A percentile compares a stretch with the other conserved stretches of the same genome.
These are phyloP conservation scores for Trichoderma citrinoviride DNA, from an alignment of 2,329 filamentous ascomycete species.

Conservation along the genomic window DNA sequence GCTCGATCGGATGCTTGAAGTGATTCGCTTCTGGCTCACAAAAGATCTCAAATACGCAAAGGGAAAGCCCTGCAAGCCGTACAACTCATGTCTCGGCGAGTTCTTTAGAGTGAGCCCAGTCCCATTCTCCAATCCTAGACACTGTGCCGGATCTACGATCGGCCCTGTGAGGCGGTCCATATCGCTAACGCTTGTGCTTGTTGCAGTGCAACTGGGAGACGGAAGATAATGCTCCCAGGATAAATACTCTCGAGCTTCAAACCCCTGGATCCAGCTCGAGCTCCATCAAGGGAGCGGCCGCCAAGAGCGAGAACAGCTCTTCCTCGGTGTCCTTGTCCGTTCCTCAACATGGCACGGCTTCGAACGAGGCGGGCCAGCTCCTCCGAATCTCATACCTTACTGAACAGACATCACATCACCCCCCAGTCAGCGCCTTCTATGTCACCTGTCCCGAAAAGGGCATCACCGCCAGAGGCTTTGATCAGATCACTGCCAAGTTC, in stretches of 20 bases:
- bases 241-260: conserved; percentile 49
- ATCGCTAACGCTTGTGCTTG: not conserved
- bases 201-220: conserved; percentile 90
- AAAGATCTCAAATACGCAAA: conserved; percentile 99
- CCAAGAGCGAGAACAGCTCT: conserved; percentile 45
- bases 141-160: not conserved
- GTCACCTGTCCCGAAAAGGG: conserved; percentile 90
- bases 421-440: conserved; percentile 93
- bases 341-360: conserved; percentile 44
- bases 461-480: conserved; percentile 82
- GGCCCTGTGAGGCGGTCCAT: not conserved
- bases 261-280: conserved; percentile 31
- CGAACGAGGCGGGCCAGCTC: conserved; percentile 42
- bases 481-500: conserved; percentile 96
- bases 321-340: conserved; percentile 53
- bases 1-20: conserved; percentile 90
- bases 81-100: conserved; percentile 94
- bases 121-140: not conserved
- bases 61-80: conserved; percentile 97
- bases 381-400: conserved; percentile 89
- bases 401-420: conserved; percentile 97
- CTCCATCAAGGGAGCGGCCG: conserved; percentile 41
- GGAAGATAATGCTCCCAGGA: conserved; percentile 69
- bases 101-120: conserved; percentile 77
- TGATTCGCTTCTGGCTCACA: conserved; percentile 96